These are phyloP conservation scores for Phalaenopsis hybrid DNA, from an alignment of 116 monocot genomes.

Conservation along the genomic window DNA sequence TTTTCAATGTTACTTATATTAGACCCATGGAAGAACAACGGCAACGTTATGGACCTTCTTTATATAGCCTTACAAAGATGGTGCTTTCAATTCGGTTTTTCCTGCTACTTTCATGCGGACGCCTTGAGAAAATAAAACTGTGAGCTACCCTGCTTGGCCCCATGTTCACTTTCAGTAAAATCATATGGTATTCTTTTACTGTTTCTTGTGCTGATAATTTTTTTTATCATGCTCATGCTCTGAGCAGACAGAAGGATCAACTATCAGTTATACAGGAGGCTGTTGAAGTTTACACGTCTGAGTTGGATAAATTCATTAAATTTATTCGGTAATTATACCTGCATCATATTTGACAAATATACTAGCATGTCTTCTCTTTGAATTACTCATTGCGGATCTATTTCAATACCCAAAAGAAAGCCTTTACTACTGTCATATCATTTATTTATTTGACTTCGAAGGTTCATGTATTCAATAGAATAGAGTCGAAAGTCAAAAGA, in stretches of 20 bases:
- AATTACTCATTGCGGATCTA: not conserved
- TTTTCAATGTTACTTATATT: constrained; percentile 9
- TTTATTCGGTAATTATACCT: not conserved
- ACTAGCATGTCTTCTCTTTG: not conserved
- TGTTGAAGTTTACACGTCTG: constrained; percentile 56
- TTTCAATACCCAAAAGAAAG: not conserved
- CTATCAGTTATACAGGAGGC: constrained; percentile 54
- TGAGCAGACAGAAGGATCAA: constrained; percentile 60
- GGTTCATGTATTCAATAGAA: not conserved
- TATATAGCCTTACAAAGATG: constrained; percentile 85
- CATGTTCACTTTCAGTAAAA: not conserved
- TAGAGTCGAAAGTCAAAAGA: not conserved
- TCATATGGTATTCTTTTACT: not conserved
- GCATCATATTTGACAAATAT: not conserved
- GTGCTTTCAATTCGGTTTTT: constrained; percentile 58
- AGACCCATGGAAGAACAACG: constrained; percentile 99
- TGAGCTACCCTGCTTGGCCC: constrained; percentile 27
- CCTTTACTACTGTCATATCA: not conserved
- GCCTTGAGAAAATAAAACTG: constrained; percentile 51
- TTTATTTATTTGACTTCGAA: not conserved
- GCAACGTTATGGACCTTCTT: constrained; percentile 78
- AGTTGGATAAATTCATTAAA: constrained; percentile 50
- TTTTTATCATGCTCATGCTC: not conserved
- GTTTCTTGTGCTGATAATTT: not conserved
- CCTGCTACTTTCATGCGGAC: constrained; percentile 63